Evolutionary conservation across 1,284 basidiomycete genomes (phyloP).

Genomic region (Limonomyces culmigenus): DNA sequence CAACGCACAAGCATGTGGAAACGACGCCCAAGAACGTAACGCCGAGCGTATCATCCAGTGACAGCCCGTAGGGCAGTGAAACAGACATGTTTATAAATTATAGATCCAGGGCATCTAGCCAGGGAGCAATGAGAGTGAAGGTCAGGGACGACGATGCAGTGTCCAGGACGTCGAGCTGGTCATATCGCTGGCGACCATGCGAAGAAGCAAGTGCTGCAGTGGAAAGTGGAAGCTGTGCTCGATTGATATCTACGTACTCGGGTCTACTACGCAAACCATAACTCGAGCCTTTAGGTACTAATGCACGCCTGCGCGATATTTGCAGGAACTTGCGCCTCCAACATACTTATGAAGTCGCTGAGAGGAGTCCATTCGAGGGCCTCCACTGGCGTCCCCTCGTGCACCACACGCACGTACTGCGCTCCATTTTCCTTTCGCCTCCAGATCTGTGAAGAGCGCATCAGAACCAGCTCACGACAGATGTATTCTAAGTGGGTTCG

Average conservation of each 20-base stretch:
- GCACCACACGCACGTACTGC: constrained; percentile 26
- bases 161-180: background rate
- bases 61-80: too few species aligned
- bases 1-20: too few species aligned
- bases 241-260: background rate
- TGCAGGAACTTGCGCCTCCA: constrained; percentile 20
- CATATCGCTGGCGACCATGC: background rate
- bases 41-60: too few species aligned
- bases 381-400: constrained; percentile 25
- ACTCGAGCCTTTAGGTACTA: background rate
- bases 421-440: constrained; percentile 7
- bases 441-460: constrained; percentile 24
- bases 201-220: background rate
- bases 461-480: constrained; percentile 1
- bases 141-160: too few species aligned
- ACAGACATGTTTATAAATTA: too few species aligned
- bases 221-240: background rate
- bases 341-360: constrained; percentile 18
- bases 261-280: background rate
- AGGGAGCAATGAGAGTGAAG: too few species aligned
- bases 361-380: constrained; percentile 22
- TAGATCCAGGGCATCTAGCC: too few species aligned
- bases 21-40: too few species aligned
- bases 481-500: constrained; percentile 5
- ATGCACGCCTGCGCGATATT: constrained; percentile 20